Base-by-base conservation (phyloP, 306 rosid genomes). In the Malus asiatica region DNA sequence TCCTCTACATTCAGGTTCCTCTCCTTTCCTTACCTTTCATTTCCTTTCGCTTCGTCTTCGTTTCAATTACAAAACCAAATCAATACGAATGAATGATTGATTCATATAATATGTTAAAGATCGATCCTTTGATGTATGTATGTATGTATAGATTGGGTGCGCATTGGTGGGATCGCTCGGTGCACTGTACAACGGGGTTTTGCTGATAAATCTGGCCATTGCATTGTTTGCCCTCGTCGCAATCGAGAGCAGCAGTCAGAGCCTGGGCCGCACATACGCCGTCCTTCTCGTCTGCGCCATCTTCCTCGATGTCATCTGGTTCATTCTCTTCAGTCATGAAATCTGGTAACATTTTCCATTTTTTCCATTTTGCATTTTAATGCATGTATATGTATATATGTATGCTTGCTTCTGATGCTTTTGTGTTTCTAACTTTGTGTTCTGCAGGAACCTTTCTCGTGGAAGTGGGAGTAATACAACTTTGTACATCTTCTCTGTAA, bases 181-280 rank as follows among this genome's bases (percentile, higher is more conserved):
- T 72, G 98, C 98, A 55, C 89, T 85, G 70, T 94, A 90, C 89
- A 94, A 85, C 42, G 98, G 98, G 4, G 96, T 92, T 4, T 67
- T 84, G 84, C 89, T 92, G 40, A 76, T 92, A 40, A 90, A 94
- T 88, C 85, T 94, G 55, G 89, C 87, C 53, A 86, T 94, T 23
- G 82, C 97, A 16, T 87, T 94, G 80, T 94, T 94, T 76, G 98
- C 98, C 65, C 87, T 94, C 76, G 96, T 94, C 30, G 98, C 98
- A 70, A 92, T 92, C 29, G 97, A 94, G 84, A 94, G 98, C 81
- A 94, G 97, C 79, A 94, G 97, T 68, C 98, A 94, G 87, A 89
- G 88, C 67, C 96, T 94, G 4, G 98, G 97, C 72, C 97, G 98
- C 4, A 90, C 96, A n/a, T 94, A 94, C 76, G 98, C 96, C 8